These are phyloP conservation scores for Zymoseptoria brevis DNA, from an alignment of 2,329 filamentous ascomycete genomes.

Conservation along the genomic window DNA sequence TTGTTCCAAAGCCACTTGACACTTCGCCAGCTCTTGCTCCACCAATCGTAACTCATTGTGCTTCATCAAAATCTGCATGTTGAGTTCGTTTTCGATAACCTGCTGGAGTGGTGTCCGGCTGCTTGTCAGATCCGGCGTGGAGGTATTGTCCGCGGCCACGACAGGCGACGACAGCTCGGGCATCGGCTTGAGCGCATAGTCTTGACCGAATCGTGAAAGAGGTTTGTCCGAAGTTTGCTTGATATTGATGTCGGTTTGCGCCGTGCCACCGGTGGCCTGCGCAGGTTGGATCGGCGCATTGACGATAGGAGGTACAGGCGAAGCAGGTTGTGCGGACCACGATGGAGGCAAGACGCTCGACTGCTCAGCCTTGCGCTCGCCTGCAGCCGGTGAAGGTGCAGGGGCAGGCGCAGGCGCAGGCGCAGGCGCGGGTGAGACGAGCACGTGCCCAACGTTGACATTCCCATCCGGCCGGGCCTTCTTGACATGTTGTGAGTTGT, in stretches of 20 bases:
- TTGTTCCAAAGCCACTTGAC: slow-evolving; percentile 87
- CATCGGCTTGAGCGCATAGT: slow-evolving; percentile 3
- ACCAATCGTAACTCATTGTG: slow-evolving; percentile 91
- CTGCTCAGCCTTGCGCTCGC: slow-evolving; percentile 1
- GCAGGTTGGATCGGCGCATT: slow-evolving; percentile 5
- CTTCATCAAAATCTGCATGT: slow-evolving; percentile 85
- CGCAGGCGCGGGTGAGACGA: background rate
- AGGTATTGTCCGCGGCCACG: slow-evolving; percentile 7
- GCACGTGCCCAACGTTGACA: slow-evolving; percentile 2
- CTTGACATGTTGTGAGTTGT: slow-evolving; percentile 10
- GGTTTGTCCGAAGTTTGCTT: background rate
- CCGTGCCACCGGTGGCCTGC: background rate
- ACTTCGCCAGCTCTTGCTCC: slow-evolving; percentile 93
- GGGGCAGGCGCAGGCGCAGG: background rate
- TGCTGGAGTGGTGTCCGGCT: slow-evolving; percentile 52
- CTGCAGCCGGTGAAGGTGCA: slow-evolving; percentile 4
- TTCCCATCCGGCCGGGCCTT: slow-evolving; percentile 26
- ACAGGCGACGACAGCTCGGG: background rate
- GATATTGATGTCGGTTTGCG: background rate
- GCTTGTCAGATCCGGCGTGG: slow-evolving; percentile 3
- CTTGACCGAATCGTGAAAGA: background rate
- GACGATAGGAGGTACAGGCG: background rate
- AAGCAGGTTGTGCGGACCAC: background rate
- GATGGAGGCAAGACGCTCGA: background rate
- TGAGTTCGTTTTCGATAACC: slow-evolving; percentile 76